Conservation (phyloP, 2,329 filamentous ascomycete genomes). For the Juglanconis oblonga region DNA sequence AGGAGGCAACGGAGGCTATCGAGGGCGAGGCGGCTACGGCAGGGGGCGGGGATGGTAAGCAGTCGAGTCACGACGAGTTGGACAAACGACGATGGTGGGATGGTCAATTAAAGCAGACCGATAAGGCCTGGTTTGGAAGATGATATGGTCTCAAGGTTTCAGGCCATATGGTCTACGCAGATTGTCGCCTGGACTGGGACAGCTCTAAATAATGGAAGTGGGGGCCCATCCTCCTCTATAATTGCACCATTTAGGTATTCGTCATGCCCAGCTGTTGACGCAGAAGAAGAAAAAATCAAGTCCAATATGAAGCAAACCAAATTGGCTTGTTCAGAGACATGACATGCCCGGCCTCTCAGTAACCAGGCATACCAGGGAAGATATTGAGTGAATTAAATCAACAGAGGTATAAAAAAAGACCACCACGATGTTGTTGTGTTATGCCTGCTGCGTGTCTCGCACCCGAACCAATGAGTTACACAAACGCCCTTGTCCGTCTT, state of each 20-base stretch:
- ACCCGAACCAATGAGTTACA: conserved; percentile 13
- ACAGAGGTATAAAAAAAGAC: conserved; percentile 15
- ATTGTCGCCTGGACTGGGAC: too few species aligned
- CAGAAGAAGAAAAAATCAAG: background rate
- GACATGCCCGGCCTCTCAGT: too few species aligned
- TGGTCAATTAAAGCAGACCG: too few species aligned
- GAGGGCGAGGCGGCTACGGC: conserved; percentile 26
- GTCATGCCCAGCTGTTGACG: background rate
- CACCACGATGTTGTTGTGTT: conserved; percentile 3
- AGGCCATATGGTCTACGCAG: too few species aligned
- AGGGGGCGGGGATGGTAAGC: conserved; percentile 20
- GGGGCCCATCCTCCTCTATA: background rate
- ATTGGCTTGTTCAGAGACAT: background rate
- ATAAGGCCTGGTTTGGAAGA: too few species aligned
- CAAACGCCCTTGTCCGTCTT: conserved; percentile 13
- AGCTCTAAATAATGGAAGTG: background rate
- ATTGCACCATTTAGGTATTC: background rate
- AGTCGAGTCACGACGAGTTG: background rate
- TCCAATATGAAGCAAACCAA: background rate
- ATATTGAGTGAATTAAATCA: conserved; percentile 7
- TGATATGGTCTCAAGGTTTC: too few species aligned
- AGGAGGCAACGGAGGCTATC: conserved; percentile 28
- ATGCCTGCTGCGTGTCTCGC: conserved; percentile 11
- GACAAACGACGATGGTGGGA: too few species aligned
- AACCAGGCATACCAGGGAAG: background rate